Conservation (phyloP, 768 basidiomycete species). For the Psilocybe tampanensis region DNA sequence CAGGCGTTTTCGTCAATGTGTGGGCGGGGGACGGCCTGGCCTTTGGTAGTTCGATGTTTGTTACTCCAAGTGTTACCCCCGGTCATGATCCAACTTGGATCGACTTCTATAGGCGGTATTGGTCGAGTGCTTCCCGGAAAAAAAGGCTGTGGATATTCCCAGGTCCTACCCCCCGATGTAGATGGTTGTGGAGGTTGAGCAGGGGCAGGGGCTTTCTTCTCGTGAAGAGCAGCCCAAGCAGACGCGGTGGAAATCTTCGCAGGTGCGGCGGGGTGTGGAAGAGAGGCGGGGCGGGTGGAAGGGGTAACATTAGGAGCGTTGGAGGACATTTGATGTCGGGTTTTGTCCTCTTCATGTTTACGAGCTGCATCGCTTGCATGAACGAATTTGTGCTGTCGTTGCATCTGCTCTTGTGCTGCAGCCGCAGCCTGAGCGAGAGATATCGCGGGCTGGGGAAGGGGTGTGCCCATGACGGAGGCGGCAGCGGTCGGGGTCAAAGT, state of each 20-base stretch:
- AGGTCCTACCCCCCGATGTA: constrained; percentile 17
- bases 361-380: constrained; percentile 33
- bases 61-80: constrained; percentile 30
- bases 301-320: constrained; percentile 11
- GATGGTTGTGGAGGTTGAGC: constrained; percentile 11
- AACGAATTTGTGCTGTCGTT: constrained; percentile 19
- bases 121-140: constrained; percentile 14
- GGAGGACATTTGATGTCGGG: constrained; percentile 7
- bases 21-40: constrained; percentile 18
- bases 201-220: constrained; percentile 7
- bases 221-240: constrained; percentile 21
- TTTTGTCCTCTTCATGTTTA: constrained; percentile 23
- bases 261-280: constrained; percentile 10
- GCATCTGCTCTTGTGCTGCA: constrained; percentile 18
- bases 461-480: constrained; percentile 25
- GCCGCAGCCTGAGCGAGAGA: constrained; percentile 24
- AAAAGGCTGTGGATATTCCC: constrained; percentile 24
- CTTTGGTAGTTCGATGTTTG: constrained; percentile 21
- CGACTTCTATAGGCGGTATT: constrained; percentile 18
- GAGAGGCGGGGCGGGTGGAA: constrained; percentile 13
- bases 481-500: constrained; percentile 27
- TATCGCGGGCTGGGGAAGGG: constrained; percentile 13
- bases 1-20: constrained; percentile 19
- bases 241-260: constrained; percentile 25
- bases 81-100: constrained; percentile 27